phyloP scores from a whole-genome alignment of 345 rosid genomes.

The Syzygium aqueum region DNA sequence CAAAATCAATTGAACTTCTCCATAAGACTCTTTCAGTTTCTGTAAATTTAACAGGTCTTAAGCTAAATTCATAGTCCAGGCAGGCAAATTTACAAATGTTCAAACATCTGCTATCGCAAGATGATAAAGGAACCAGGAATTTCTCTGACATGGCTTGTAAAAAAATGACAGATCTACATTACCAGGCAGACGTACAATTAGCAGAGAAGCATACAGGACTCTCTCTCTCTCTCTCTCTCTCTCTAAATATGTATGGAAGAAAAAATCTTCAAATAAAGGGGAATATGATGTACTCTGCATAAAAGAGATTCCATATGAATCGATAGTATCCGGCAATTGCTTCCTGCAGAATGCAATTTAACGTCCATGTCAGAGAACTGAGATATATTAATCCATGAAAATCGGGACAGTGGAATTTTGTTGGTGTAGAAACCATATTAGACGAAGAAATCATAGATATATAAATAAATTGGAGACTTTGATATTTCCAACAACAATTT shows the following conservation, averaged over 20 bases:
- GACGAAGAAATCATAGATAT: neutral
- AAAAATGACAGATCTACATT: neutral
- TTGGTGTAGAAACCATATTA: neutral
- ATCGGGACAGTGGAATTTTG: neutral
- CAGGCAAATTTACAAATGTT: neutral
- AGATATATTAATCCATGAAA: neutral
- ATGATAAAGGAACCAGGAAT: neutral
- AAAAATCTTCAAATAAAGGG: constrained; percentile 43
- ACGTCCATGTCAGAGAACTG: neutral
- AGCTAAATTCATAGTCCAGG: neutral
- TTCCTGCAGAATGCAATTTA: constrained; percentile 48
- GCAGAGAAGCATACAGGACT: neutral
- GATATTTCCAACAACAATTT: neutral
- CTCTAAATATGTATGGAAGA: neutral
- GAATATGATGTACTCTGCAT: constrained; percentile 74
- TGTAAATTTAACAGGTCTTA: neutral
- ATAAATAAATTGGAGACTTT: neutral
- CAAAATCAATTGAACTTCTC: neutral
- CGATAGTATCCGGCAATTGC: constrained; percentile 68
- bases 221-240: neutral
- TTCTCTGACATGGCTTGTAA: neutral
- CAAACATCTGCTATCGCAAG: neutral
- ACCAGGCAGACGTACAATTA: neutral
- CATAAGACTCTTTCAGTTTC: neutral
- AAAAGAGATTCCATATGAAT: constrained; percentile 93